A percentile compares a stretch with the other conserved stretches of the same genome.
Evolutionary conservation across 2,329 filamentous ascomycete species (phyloP).

Genomic region (Colletotrichum salicis): DNA sequence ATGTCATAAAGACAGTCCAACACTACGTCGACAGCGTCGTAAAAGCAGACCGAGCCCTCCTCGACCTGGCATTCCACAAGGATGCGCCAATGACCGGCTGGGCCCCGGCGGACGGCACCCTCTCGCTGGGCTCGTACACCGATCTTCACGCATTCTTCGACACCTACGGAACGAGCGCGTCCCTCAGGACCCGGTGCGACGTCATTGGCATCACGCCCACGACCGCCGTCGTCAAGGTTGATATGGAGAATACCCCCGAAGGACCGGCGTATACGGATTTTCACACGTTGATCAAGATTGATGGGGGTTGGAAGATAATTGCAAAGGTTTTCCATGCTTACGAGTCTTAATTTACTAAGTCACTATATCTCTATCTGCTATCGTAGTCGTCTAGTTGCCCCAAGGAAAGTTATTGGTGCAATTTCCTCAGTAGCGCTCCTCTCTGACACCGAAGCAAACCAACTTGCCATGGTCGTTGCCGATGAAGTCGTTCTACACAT

Average conservation of each 20-base stretch:
- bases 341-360: conserved; percentile 8
- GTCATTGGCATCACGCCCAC: conserved; percentile 36
- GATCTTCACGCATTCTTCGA: not conserved
- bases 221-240: conserved; percentile 34
- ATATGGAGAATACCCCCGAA: conserved; percentile 31
- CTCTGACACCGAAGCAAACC: not conserved
- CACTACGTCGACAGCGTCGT: not conserved
- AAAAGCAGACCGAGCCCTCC: not conserved
- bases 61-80: not conserved
- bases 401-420: not conserved
- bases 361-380: not conserved
- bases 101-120: not conserved
- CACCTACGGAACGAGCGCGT: not conserved
- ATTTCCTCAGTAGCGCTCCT: not conserved
- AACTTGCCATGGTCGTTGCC: not conserved
- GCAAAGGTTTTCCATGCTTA: conserved; percentile 33
- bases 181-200: conserved; percentile 28
- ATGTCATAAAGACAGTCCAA: not conserved
- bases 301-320: conserved; percentile 32
- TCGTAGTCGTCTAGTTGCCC: not conserved
- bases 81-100: not conserved
- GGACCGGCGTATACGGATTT: conserved; percentile 33
- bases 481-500: not conserved
- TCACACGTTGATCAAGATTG: conserved; percentile 34
- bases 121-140: not conserved